phyloP scores from a whole-genome alignment of 495 filamentous ascomycete species.

The Penicillium turbatum region DNA sequence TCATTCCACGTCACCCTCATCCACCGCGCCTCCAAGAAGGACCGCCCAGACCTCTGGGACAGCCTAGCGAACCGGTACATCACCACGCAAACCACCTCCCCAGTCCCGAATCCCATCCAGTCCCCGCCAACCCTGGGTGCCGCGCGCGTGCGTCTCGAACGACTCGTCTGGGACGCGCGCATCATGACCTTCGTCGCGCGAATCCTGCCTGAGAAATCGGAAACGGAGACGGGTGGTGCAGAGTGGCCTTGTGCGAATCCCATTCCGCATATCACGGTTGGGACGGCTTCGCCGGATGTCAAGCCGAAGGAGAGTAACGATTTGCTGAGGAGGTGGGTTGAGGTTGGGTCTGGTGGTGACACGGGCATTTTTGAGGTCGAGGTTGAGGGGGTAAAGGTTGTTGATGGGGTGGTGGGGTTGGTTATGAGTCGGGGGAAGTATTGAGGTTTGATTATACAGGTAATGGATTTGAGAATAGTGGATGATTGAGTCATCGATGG shows the following conservation, averaged over 20 bases:
- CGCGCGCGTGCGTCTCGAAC: constrained; percentile 57
- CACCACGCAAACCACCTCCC: constrained; percentile 33
- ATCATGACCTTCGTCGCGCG: constrained; percentile 86
- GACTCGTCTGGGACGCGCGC: constrained; percentile 72
- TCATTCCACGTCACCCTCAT: constrained; percentile 94
- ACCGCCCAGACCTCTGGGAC: constrained; percentile 66
- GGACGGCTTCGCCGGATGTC: constrained; percentile 64
- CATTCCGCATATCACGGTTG: constrained; percentile 85
- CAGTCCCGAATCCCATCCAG: constrained; percentile 34
- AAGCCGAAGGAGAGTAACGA: constrained; percentile 95
- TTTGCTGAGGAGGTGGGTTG: constrained; percentile 65
- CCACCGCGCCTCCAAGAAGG: constrained; percentile 60
- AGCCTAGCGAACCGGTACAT: constrained; percentile 52
- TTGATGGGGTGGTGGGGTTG: constrained; percentile 37
- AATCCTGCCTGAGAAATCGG: constrained; percentile 43
- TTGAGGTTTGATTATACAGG: constrained; percentile 1
- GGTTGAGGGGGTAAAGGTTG: constrained; percentile 41
- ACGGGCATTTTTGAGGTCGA: constrained; percentile 48
- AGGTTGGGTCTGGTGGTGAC: constrained; percentile 45
- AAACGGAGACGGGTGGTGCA: constrained; percentile 30
- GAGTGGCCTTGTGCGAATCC: constrained; percentile 67
- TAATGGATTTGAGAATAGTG: neutral
- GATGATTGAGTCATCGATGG: neutral
- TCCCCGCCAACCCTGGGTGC: constrained; percentile 42
- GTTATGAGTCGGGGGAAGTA: constrained; percentile 43